Percentiles rank a stretch among this genome's conserved stretches.
phyloP scores from a whole-genome alignment of 768 basidiomycete species.

The Coprinellus aureogranulatus region DNA sequence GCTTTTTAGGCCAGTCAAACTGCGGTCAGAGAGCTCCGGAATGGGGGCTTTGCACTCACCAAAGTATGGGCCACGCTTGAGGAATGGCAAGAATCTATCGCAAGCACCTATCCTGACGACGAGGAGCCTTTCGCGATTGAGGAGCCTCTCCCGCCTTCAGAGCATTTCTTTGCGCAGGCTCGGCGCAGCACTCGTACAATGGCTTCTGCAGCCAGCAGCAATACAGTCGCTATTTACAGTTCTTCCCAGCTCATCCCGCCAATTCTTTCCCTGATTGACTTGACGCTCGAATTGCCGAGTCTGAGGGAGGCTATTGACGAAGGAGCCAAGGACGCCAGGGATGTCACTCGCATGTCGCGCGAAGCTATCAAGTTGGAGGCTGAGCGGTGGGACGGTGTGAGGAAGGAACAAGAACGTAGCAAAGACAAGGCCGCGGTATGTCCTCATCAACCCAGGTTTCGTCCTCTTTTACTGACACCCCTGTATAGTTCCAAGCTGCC shows the following conservation, averaged over 20 bases:
- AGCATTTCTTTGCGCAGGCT: constrained; percentile 25
- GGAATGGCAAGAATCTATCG: constrained; percentile 39
- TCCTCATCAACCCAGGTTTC: background rate
- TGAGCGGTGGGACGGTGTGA: constrained; percentile 53
- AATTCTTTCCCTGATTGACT: constrained; percentile 55
- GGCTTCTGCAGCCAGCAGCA: constrained; percentile 46
- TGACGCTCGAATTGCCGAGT: constrained; percentile 36
- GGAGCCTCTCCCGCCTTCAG: constrained; percentile 53
- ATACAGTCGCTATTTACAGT: constrained; percentile 30
- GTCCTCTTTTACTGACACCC: constrained; percentile 2
- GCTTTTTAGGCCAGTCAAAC: constrained; percentile 37
- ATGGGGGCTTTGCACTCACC: constrained; percentile 52
- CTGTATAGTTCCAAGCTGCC: constrained; percentile 37
- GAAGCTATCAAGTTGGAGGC: constrained; percentile 57
- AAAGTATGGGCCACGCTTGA: constrained; percentile 62
- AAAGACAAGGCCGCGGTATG: constrained; percentile 27
- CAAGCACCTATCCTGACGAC: constrained; percentile 7
- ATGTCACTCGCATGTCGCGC: constrained; percentile 46
- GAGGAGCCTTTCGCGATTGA: constrained; percentile 40
- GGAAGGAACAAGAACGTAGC: constrained; percentile 28
- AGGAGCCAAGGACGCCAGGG: constrained; percentile 55
- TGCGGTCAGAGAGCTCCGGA: constrained; percentile 52
- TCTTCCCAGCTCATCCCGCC: constrained; percentile 69
- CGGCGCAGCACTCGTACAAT: constrained; percentile 36
- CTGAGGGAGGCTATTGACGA: constrained; percentile 62